These are phyloP conservation scores for Blastobotrys parvus DNA, from an alignment of 805 yeast species.

Conservation along the genomic window DNA sequence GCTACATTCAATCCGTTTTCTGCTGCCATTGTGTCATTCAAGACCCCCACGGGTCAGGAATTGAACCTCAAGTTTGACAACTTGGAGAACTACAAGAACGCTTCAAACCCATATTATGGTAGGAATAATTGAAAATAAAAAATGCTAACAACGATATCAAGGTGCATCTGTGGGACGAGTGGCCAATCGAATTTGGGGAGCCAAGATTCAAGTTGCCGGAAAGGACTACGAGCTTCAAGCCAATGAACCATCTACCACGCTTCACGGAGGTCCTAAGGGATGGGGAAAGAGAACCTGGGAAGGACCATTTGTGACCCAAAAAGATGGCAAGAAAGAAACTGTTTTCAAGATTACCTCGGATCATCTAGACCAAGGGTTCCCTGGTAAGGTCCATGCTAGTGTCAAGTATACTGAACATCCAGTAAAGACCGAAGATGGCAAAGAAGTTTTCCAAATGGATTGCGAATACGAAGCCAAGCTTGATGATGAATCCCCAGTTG, in stretches of 20 bases:
- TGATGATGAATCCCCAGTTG: slow-evolving; percentile 27
- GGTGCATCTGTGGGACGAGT: slow-evolving; percentile 57
- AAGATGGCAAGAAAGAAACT: slow-evolving; percentile 21
- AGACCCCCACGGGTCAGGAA: slow-evolving; percentile 19
- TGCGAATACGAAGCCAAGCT: slow-evolving; percentile 41
- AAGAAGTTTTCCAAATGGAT: slow-evolving; percentile 31
- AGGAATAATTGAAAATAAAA: no score
- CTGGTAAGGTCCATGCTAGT: slow-evolving; percentile 43
- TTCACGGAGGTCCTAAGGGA: slow-evolving; percentile 51
- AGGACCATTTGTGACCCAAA: slow-evolving; percentile 41
- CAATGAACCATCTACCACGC: slow-evolving; percentile 31
- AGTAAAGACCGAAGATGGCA: slow-evolving; percentile 10
- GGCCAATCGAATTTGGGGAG: slow-evolving; percentile 51
- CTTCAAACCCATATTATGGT: slow-evolving; percentile 39
- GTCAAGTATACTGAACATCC: slow-evolving; percentile 37
- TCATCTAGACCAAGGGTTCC: slow-evolving; percentile 49
- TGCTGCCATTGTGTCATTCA: slow-evolving; percentile 19
- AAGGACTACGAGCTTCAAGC: slow-evolving; percentile 30
- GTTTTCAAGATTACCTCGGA: slow-evolving; percentile 36
- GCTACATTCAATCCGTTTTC: slow-evolving; percentile 3
- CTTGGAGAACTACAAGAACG: slow-evolving; percentile 18
- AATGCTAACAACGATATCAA: slow-evolving; percentile 20
- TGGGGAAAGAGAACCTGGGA: slow-evolving; percentile 42
- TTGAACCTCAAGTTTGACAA: slow-evolving; percentile 16
- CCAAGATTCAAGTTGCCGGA: slow-evolving; percentile 35